phyloP scores from a whole-genome alignment of 116 monocot genomes.

The Zostera marina region DNA sequence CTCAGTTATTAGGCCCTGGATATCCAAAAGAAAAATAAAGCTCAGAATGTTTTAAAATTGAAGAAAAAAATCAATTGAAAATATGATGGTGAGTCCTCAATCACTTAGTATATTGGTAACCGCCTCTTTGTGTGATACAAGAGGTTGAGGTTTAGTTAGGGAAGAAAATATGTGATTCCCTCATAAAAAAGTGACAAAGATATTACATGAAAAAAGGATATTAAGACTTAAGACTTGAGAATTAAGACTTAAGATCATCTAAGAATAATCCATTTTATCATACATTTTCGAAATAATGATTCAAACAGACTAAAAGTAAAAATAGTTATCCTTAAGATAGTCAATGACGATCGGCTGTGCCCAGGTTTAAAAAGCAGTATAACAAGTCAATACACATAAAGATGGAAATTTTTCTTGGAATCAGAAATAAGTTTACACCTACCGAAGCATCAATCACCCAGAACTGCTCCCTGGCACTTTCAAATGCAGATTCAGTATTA shows the following conservation, averaged over 20 bases:
- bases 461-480: constrained; percentile 89
- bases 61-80: neutral
- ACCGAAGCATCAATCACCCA: constrained; percentile 98
- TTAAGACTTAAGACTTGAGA: neutral
- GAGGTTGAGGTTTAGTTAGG: no score
- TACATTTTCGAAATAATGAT: neutral
- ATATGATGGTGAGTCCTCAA: neutral
- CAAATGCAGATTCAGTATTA: constrained; percentile 81
- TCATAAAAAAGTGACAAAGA: no score
- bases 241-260: neutral
- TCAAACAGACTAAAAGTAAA: neutral
- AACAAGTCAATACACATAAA: neutral
- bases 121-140: no score
- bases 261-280: neutral
- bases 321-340: no score
- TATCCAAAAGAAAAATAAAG: constrained; percentile 5
- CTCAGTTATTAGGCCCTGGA: constrained; percentile 85
- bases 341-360: no score
- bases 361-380: neutral
- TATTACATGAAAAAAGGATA: no score
- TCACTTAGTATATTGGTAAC: neutral
- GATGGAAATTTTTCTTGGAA: neutral
- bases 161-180: no score
- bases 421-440: constrained; percentile 2
- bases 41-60: neutral